These are phyloP conservation scores for Claviceps lovelessii DNA, from an alignment of 2,329 filamentous ascomycete genomes.

Conservation along the genomic window DNA sequence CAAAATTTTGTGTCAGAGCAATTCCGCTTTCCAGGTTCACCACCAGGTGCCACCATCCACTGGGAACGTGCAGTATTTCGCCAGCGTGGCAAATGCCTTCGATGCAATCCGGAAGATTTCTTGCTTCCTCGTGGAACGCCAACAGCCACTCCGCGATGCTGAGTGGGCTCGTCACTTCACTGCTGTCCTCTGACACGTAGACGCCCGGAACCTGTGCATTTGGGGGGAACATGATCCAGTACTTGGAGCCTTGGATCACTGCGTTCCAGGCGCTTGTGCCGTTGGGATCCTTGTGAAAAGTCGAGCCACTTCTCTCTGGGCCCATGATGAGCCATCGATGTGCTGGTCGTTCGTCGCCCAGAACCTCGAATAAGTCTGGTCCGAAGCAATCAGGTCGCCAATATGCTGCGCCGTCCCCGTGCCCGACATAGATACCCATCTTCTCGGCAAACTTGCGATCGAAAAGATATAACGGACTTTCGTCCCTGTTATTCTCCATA, in stretches of 20 bases:
- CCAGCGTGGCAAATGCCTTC: constrained; percentile 76
- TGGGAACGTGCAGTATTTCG: constrained; percentile 83
- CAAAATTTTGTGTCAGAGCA: constrained; percentile 90
- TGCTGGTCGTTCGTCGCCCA: constrained; percentile 67
- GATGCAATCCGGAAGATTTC: constrained; percentile 58
- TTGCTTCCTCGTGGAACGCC: constrained; percentile 73
- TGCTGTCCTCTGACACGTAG: constrained; percentile 75
- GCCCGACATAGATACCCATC: constrained; percentile 56
- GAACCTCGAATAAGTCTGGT: constrained; percentile 67
- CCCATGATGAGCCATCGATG: constrained; percentile 89
- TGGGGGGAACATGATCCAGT: constrained; percentile 97
- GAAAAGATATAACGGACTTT: constrained; percentile 86
- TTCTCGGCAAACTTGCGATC: constrained; percentile 78
- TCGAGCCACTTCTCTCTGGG: constrained; percentile 74
- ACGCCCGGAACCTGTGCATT: constrained; percentile 71
- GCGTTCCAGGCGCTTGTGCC: constrained; percentile 83
- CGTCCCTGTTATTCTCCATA: constrained; percentile 65
- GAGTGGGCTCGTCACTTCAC: constrained; percentile 83
- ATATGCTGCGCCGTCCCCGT: constrained; percentile 43
- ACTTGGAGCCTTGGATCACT: constrained; percentile 76
- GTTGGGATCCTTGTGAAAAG: constrained; percentile 78
- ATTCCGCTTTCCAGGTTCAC: constrained; percentile 76
- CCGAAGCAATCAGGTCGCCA: constrained; percentile 76
- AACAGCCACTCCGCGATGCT: constrained; percentile 96
- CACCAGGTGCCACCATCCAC: constrained; percentile 93